A percentile compares a stretch with the other conserved stretches of the same genome.
Evolutionary conservation across 495 filamentous ascomycete genomes (phyloP).

Genomic region (Annulohypoxylon maeteangense): DNA sequence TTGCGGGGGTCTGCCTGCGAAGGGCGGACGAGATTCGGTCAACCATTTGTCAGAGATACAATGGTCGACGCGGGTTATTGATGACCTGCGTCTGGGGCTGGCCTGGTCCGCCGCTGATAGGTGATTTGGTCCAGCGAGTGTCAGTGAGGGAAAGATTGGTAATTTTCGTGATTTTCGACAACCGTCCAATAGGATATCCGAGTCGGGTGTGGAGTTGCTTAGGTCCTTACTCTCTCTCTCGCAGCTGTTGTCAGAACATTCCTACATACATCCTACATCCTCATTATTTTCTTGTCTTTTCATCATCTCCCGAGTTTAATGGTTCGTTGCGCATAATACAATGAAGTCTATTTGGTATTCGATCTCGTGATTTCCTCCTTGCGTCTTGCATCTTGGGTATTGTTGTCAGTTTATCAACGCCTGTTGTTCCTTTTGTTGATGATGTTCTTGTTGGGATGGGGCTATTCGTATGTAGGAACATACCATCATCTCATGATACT

Average conservation of each 20-base stretch:
- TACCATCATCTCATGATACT: slow-evolving; percentile 40
- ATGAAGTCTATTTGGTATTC: slow-evolving; percentile 10
- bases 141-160: background rate
- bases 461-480: slow-evolving; percentile 16
- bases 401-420: slow-evolving; percentile 12
- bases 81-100: slow-evolving; percentile 40
- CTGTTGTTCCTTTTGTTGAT: slow-evolving; percentile 4
- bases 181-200: slow-evolving; percentile 24
- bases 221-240: background rate
- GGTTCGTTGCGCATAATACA: slow-evolving; percentile 8
- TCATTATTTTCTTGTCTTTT: background rate
- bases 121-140: slow-evolving; percentile 12
- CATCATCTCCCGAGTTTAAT: slow-evolving; percentile 15
- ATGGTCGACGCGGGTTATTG: slow-evolving; percentile 40
- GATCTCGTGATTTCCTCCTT: slow-evolving; percentile 26
- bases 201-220: background rate
- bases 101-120: slow-evolving; percentile 23
- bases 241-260: background rate
- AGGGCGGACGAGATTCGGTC: slow-evolving; percentile 25
- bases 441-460: background rate
- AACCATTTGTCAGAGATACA: slow-evolving; percentile 43
- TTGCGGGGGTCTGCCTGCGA: slow-evolving; percentile 32
- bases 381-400: background rate
- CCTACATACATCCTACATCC: background rate
- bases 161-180: background rate